A percentile compares a stretch with the other conserved stretches of the same genome.
Evolutionary conservation across 2,329 filamentous ascomycete genomes (phyloP).

Genomic region (Fonsecaea nubica): DNA sequence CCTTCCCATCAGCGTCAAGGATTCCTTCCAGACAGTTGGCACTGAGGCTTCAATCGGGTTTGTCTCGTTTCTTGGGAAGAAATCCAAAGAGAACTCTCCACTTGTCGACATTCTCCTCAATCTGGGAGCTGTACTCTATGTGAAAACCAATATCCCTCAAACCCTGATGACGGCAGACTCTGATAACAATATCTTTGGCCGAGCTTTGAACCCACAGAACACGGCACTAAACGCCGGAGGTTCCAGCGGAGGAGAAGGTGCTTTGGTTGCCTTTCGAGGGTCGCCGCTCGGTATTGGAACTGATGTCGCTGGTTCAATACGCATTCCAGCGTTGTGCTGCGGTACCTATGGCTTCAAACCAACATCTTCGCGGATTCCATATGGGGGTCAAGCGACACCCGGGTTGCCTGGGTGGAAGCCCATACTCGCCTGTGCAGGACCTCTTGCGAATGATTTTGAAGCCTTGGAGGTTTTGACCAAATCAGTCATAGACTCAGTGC

Average conservation of each 20-base stretch:
- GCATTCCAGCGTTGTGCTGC: conserved; percentile 47
- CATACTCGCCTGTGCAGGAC: conserved; percentile 33
- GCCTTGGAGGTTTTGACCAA: conserved; percentile 41
- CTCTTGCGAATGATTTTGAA: conserved; percentile 41
- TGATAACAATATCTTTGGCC: conserved; percentile 52
- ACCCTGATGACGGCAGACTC: conserved; percentile 57
- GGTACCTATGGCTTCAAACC: conserved; percentile 49
- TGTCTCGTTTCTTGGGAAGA: conserved; percentile 44
- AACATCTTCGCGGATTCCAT: conserved; percentile 44
- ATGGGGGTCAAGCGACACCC: conserved; percentile 39
- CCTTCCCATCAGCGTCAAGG: conserved; percentile 45
- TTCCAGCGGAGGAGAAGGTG: conserved; percentile 49
- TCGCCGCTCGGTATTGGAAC: conserved; percentile 44
- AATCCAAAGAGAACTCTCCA: conserved; percentile 41
- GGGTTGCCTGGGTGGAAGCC: conserved; percentile 38
- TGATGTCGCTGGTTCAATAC: conserved; percentile 49
- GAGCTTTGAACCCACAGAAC: conserved; percentile 51
- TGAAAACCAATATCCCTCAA: conserved; percentile 64
- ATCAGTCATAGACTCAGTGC: conserved; percentile 35
- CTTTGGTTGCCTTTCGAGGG: conserved; percentile 46
- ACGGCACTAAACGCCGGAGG: conserved; percentile 46
- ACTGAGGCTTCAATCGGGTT: conserved; percentile 45
- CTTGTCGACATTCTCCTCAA: conserved; percentile 49
- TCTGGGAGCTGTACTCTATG: conserved; percentile 50
- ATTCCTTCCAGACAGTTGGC: conserved; percentile 42